Evolutionary conservation across 2,329 filamentous ascomycete genomes (phyloP).

Genomic region (Ascochyta clinopodiicola): DNA sequence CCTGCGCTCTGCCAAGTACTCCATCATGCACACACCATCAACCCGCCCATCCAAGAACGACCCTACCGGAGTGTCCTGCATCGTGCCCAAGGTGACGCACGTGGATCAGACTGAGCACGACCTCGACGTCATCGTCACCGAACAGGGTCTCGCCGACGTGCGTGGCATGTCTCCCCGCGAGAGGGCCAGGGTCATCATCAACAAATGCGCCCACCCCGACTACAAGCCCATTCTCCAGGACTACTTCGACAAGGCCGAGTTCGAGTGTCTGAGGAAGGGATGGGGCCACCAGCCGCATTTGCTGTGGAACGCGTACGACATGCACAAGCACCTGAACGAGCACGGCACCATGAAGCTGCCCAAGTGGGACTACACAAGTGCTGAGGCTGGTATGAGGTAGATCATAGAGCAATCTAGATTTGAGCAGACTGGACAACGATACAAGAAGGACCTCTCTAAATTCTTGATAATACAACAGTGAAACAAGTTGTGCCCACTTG

Average conservation of each 20-base stretch:
- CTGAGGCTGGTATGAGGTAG: slow-evolving; percentile 12
- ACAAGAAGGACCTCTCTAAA: too few relatives aligned
- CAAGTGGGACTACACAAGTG: slow-evolving; percentile 60
- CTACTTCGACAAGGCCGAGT: slow-evolving; percentile 87
- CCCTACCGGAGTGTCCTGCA: slow-evolving; percentile 80
- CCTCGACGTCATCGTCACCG: slow-evolving; percentile 83
- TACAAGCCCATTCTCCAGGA: slow-evolving; percentile 82
- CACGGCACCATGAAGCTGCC: slow-evolving; percentile 89
- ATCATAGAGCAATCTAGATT: not conserved
- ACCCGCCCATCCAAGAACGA: slow-evolving; percentile 82
- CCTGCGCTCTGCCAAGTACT: slow-evolving; percentile 79
- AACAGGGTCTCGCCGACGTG: slow-evolving; percentile 82
- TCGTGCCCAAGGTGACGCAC: slow-evolving; percentile 93
- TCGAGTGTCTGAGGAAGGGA: slow-evolving; percentile 82
- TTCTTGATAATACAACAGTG: too few relatives aligned
- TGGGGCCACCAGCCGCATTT: slow-evolving; percentile 91
- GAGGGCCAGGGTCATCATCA: slow-evolving; percentile 82
- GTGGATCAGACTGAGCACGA: slow-evolving; percentile 94
- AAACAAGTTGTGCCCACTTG: too few relatives aligned
- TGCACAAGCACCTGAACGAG: slow-evolving; percentile 83
- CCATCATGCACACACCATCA: slow-evolving; percentile 91
- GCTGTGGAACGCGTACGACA: slow-evolving; percentile 84
- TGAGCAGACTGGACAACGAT: too few relatives aligned
- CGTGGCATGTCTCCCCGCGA: slow-evolving; percentile 80
- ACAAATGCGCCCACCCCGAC: slow-evolving; percentile 84